Base-by-base conservation (phyloP, 805 yeast genomes). In the Cephaloascus fragrans region DNA sequence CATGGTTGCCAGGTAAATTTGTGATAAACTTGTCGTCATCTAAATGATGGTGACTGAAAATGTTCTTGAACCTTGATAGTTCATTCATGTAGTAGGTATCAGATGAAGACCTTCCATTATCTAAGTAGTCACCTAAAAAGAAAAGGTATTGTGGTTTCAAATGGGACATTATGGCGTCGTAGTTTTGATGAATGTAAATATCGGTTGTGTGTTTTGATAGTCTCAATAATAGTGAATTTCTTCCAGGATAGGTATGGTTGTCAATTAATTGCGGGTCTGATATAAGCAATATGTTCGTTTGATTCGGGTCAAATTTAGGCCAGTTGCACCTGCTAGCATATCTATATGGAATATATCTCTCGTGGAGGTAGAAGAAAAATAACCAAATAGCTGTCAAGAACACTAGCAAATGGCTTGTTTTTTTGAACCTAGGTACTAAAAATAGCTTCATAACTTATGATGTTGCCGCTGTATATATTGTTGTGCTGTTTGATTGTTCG, bases 1-100 rank as follows among this genome's bases (percentile, higher is more conserved):
- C 99, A 56, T 93, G 99, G 53, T 93, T 93, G 2, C 98, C 99
- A 0, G 96, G 96, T 2, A 23, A 23, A 23, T 23, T 23, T 8
- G 28, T 23, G 6, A 23, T 23, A 6, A 53, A 53, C 18, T 39
- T 42, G 29, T 41, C 44, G 10, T 44, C 39, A n/a, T n/a, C n/a
- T 34, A 44, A 50, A 12, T 34, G 38, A n/a, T 41, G 37, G 28
- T 43, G 45, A 14, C 43, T 41, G 44, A 66, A 66, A 3, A 66
- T 58, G 5, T 44, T 39, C 26, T 56, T 51, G 46, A 66, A 66
- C 32, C 72, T 54, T 19, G 42, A 36, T 31, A 48, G 45, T 44
- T 66, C 57, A 5, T 38, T 36, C 5, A 44, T 36, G 41, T 52
- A 66, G 48, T 65, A 66, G 26, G 41, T 46, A 37, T 62, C 58